A percentile compares a stretch with the other conserved stretches of the same genome.
phyloP scores from a whole-genome alignment of 306 rosid genomes.

The Cucumis hystrix region DNA sequence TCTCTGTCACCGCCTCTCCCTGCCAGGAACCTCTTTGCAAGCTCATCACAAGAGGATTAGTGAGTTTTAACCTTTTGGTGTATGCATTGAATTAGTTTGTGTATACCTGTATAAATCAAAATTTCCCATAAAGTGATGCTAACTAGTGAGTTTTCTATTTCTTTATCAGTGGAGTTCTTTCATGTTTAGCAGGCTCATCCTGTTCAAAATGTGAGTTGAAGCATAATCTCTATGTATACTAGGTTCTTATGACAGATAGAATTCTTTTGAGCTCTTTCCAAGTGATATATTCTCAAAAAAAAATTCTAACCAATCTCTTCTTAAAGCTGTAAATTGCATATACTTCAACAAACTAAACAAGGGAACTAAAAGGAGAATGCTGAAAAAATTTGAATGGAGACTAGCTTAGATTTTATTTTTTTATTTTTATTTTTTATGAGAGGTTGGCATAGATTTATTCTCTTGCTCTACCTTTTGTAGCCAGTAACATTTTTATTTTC shows the following conservation, averaged over 20 bases:
- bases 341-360: background rate
- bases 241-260: background rate
- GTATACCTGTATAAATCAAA: background rate
- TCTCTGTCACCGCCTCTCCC: background rate
- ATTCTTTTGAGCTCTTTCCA: background rate
- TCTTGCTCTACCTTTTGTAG: background rate
- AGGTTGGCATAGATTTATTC: no score
- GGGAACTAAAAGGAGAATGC: background rate
- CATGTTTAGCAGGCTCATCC: slow-evolving; percentile 19
- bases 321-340: background rate
- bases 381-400: background rate
- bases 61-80: slow-evolving; percentile 18
- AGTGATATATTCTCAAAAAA: background rate
- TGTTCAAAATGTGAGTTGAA: slow-evolving; percentile 4
- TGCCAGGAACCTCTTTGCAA: slow-evolving; percentile 44
- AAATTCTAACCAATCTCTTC: background rate
- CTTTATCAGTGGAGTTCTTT: slow-evolving; percentile 26
- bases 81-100: background rate
- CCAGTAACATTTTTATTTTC: background rate
- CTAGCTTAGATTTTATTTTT: background rate
- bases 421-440: no score
- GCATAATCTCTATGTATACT: background rate
- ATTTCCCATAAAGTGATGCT: background rate
- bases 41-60: slow-evolving; percentile 25
- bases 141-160: background rate